Percentiles rank a stretch among this genome's conserved stretches.
phyloP scores from a whole-genome alignment of 805 yeast species.

The Torulaspora microellipsoides region DNA sequence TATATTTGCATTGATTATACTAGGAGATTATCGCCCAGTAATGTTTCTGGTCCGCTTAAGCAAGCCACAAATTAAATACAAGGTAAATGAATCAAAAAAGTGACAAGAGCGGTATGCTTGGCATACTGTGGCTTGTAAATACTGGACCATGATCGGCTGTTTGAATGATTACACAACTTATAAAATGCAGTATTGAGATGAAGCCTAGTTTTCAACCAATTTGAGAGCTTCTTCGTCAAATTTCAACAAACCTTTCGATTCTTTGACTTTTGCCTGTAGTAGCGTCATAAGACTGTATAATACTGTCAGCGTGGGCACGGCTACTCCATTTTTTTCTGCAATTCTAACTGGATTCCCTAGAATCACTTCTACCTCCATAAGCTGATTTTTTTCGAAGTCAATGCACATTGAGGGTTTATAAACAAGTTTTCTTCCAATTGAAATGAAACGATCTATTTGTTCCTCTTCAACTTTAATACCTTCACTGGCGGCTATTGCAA shows the following conservation, averaged over 20 bases:
- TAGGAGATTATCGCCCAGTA: too few species aligned
- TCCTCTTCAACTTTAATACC: constrained; percentile 51
- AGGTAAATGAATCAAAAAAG: too few species aligned
- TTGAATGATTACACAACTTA: too few species aligned
- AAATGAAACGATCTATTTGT: constrained; percentile 46
- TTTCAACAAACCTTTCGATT: constrained; percentile 40
- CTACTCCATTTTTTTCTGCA: constrained; percentile 44
- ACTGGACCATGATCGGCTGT: too few species aligned
- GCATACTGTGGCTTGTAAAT: too few species aligned
- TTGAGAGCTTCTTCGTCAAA: too few species aligned
- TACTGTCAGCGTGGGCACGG: constrained; percentile 55
- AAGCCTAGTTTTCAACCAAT: too few species aligned
- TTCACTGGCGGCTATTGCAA: constrained; percentile 63
- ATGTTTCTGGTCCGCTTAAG: too few species aligned
- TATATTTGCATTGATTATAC: too few species aligned
- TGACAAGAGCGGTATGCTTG: too few species aligned
- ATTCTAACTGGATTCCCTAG: constrained; percentile 58
- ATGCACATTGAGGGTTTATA: constrained; percentile 72
- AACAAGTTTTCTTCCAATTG: constrained; percentile 53
- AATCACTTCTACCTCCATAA: constrained; percentile 67
- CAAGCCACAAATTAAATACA: too few species aligned
- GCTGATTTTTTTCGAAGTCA: constrained; percentile 59
- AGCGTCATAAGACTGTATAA: constrained; percentile 57
- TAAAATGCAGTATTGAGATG: too few species aligned
- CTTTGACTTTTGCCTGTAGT: constrained; percentile 59